phyloP scores from a whole-genome alignment of 257 asterid species.

The Prunella vulgaris region DNA sequence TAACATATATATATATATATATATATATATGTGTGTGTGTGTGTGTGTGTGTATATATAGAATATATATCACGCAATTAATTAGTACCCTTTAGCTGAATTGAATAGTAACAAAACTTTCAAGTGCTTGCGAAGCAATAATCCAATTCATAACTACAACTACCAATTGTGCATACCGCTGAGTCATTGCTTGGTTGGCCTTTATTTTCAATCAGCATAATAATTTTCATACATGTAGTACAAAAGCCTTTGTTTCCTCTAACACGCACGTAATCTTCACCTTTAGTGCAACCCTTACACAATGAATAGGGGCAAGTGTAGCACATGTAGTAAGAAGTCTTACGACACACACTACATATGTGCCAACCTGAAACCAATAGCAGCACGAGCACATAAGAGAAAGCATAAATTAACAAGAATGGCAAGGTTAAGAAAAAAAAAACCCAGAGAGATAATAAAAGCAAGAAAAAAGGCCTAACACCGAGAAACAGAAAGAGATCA shows the following conservation, averaged over 20 bases:
- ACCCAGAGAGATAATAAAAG: neutral
- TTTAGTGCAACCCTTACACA: conserved; percentile 77
- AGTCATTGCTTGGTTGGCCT: conserved; percentile 49
- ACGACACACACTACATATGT: conserved; percentile 75
- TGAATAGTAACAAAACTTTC: neutral
- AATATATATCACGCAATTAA: neutral
- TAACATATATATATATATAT: neutral
- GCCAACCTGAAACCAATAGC: conserved; percentile 71
- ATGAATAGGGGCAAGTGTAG: conserved; percentile 78
- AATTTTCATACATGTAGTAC: conserved; percentile 74
- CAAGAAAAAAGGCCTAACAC: neutral
- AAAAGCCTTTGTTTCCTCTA: conserved; percentile 81
- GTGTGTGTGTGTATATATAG: too few species aligned
- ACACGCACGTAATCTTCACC: conserved; percentile 53
- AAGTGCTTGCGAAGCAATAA: neutral
- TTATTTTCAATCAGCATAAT: conserved; percentile 80
- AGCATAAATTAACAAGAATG: neutral
- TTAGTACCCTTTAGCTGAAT: neutral
- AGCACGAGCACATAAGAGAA: neutral
- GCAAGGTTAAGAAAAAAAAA: neutral
- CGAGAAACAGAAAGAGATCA: neutral
- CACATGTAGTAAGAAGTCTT: conserved; percentile 66
- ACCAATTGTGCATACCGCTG: conserved; percentile 46
- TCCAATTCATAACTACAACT: neutral
- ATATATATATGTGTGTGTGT: too few species aligned